Conservation (phyloP, 2,329 filamentous ascomycete species). For the Penicillium concentricum region DNA sequence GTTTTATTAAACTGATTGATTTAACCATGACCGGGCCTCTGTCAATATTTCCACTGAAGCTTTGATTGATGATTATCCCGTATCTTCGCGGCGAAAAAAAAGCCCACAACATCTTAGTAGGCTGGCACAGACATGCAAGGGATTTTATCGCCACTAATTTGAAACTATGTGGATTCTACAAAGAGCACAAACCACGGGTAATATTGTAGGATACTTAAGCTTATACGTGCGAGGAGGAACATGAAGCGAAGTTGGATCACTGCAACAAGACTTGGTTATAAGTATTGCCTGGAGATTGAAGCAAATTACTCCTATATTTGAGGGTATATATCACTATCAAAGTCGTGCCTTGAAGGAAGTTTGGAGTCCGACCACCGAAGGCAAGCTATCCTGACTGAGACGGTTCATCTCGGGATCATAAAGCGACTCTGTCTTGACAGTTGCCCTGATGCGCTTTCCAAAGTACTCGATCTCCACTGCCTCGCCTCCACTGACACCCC, state of each 20-base stretch:
- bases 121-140: neutral
- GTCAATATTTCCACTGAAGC: neutral
- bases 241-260: neutral
- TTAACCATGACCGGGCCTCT: neutral
- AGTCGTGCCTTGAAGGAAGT: slow-evolving; percentile 10
- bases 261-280: neutral
- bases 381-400: slow-evolving; percentile 26
- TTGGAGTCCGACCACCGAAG: slow-evolving; percentile 4
- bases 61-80: neutral
- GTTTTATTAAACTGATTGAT: neutral
- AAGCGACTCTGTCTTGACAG: slow-evolving; percentile 53
- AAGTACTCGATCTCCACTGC: slow-evolving; percentile 63
- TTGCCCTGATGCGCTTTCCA: slow-evolving; percentile 54
- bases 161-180: too few species aligned
- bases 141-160: too few species aligned
- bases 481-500: slow-evolving; percentile 47
- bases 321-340: neutral
- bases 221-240: too few species aligned
- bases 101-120: neutral
- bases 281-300: neutral
- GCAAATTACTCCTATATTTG: neutral
- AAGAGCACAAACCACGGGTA: neutral
- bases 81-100: neutral
- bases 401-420: slow-evolving; percentile 46
- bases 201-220: neutral